These are phyloP conservation scores for Grosmannia clavigera DNA, from an alignment of 2,329 filamentous ascomycete genomes.

Conservation along the genomic window DNA sequence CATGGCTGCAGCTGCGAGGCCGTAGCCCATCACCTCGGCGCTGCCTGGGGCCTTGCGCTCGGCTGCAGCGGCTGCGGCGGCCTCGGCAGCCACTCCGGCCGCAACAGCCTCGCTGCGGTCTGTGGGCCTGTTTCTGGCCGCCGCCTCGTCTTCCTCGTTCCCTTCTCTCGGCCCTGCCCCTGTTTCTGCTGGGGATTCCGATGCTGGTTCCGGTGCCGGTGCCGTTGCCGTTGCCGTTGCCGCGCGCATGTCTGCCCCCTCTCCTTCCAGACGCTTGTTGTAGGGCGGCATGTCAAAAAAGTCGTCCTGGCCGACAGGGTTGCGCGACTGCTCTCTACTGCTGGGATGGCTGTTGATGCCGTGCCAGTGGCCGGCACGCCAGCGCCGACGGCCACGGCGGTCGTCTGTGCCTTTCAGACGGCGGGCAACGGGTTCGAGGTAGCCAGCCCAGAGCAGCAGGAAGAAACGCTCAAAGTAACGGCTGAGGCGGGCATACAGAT, in stretches of 20 bases:
- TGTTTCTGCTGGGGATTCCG: neutral
- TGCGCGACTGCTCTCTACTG: neutral
- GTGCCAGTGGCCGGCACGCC: neutral
- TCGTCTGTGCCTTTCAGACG: conserved; percentile 9
- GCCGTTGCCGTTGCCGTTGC: neutral
- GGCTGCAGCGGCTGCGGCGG: conserved; percentile 7
- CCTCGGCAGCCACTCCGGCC: neutral
- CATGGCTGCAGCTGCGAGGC: conserved; percentile 73
- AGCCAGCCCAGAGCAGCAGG: conserved; percentile 40
- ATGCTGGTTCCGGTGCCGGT: neutral
- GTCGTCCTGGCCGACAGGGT: neutral
- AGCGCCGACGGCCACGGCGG: neutral
- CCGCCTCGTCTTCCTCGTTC: too few species aligned
- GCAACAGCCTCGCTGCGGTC: neutral
- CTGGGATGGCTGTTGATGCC: neutral
- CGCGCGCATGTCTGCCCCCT: neutral
- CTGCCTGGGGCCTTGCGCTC: conserved; percentile 15
- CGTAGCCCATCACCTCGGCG: conserved; percentile 47
- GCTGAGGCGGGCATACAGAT: conserved; percentile 62
- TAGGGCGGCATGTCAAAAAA: conserved; percentile 6
- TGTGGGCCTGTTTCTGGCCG: neutral
- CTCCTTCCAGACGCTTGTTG: conserved; percentile 1
- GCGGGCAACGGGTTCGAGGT: conserved; percentile 27
- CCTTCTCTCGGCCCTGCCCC: neutral
- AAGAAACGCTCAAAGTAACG: conserved; percentile 42